Evolutionary conservation across 257 asterid genomes (phyloP).

Genomic region (Nemophila menziesii): DNA sequence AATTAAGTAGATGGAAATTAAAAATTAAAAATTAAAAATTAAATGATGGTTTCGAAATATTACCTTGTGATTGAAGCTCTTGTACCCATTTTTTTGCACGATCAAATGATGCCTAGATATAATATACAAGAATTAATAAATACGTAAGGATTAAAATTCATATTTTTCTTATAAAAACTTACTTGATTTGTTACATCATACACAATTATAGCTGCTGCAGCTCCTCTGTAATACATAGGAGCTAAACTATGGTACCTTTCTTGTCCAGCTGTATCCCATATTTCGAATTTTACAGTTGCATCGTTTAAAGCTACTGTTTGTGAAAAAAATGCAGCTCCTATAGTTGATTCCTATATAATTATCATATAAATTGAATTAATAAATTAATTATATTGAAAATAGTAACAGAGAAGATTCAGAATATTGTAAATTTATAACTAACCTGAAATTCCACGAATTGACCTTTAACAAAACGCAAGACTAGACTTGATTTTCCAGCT

Average conservation of each 20-base stretch:
- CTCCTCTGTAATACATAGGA: slow-evolving; percentile 90
- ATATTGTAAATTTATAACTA: slow-evolving; percentile 3
- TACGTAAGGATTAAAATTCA: background rate
- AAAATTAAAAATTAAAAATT: slow-evolving; percentile 13
- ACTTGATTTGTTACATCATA: slow-evolving; percentile 72
- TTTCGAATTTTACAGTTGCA: slow-evolving; percentile 77
- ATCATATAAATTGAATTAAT: slow-evolving; percentile 12
- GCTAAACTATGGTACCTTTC: slow-evolving; percentile 91
- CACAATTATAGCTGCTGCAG: slow-evolving; percentile 81
- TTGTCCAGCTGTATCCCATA: slow-evolving; percentile 94
- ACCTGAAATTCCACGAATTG: slow-evolving; percentile 86
- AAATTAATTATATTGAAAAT: background rate
- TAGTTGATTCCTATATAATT: slow-evolving; percentile 57
- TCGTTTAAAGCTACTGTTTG: slow-evolving; percentile 76
- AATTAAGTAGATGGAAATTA: background rate
- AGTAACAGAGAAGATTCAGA: background rate
- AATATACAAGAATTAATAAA: background rate
- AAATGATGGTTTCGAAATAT: background rate
- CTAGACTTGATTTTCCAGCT: slow-evolving; percentile 83
- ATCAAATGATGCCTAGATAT: slow-evolving; percentile 59
- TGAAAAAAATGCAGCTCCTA: slow-evolving; percentile 84
- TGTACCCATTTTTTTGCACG: slow-evolving; percentile 87
- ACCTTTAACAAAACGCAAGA: slow-evolving; percentile 76
- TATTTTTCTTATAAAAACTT: slow-evolving; percentile 1
- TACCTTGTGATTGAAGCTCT: slow-evolving; percentile 90